These are phyloP conservation scores for Penicillium malachiteum DNA, from an alignment of 495 filamentous ascomycete genomes.

Conservation along the genomic window DNA sequence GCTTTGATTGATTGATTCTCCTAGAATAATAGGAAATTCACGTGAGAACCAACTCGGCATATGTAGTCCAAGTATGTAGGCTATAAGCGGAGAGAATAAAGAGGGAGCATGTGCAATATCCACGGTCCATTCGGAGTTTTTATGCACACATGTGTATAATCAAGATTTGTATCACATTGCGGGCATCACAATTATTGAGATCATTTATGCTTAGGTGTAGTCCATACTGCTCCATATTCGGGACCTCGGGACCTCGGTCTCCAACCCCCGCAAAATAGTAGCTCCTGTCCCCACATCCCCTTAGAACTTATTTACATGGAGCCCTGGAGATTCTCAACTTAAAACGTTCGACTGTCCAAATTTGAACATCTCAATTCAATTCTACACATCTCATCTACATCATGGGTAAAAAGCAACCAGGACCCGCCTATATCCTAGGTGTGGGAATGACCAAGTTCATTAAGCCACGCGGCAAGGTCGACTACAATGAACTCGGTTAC, in stretches of 20 bases:
- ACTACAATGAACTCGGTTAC: conserved; percentile 73
- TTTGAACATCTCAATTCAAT: background rate
- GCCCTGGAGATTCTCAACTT: too few species aligned
- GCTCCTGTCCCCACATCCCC: conserved; percentile 3
- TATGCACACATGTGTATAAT: conserved; percentile 2
- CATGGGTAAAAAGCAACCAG: conserved; percentile 52
- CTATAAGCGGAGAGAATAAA: too few species aligned
- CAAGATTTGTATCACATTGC: conserved; percentile 17
- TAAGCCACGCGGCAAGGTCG: conserved; percentile 87
- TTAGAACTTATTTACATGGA: too few species aligned
- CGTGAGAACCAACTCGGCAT: background rate
- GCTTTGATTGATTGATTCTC: too few species aligned
- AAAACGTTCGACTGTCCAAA: background rate
- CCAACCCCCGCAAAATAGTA: conserved; percentile 19
- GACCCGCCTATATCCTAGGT: conserved; percentile 82
- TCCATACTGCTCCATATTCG: conserved; percentile 3
- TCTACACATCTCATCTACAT: background rate
- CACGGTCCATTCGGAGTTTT: background rate
- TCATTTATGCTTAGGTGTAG: background rate
- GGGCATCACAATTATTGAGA: too few species aligned
- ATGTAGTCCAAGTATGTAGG: background rate
- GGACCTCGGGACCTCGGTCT: conserved; percentile 32
- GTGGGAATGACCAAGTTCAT: conserved; percentile 99
- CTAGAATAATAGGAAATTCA: too few species aligned
- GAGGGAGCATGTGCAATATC: too few species aligned